Base-by-base conservation (phyloP, 331 rosid genomes). In the Spiraea crenata region DNA sequence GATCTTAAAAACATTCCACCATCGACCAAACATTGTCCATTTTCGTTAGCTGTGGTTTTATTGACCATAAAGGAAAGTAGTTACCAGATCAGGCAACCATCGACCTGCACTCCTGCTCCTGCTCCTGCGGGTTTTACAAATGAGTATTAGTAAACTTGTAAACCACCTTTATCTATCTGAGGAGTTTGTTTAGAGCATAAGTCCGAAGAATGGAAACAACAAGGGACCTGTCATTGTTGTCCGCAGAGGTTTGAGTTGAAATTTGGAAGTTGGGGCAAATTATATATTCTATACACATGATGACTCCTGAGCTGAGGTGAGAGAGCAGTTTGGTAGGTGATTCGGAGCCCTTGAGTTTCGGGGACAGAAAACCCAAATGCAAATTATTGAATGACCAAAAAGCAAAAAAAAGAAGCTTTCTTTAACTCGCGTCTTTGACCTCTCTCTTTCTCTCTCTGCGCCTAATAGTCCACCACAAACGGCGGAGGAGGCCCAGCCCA, bases 371-470 rank as follows among this genome's bases (percentile, higher is more conserved):
- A 74, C 65, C 80, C 31, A 25, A 76, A 70, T 68, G 31, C 31
- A 75, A 80, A 86, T 82, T 72, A 79, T 80, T 84, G 80, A 74
- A 72, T 56, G 44, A 72, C 9, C 47, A 71, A 59, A 72, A 77
- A 57, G 52, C 57, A 56, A 15, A 64, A 65, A 67, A 74, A 81
- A 60, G 12, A 67, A 69, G 69, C 31, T 58, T 73, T 44, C 84
- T 86, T 83, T 77, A 52, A 41, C 81, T 76, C 55, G 57, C 14
- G 44, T 68, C 87, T 88, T 84, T 85, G 93, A 85, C 92, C 78
- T 73, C 63, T 56, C 73, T 64, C 52, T 42, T 20, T 39, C 68
- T 69, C 79, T 76, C 82, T 68, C 73, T 47, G 3, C 40, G 73
- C 73, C 83, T 79, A 73, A 77, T 78, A 82, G 84, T 82, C 85